phyloP scores from a whole-genome alignment of 352 stramenopile genomes.

The Blastocystis sp. region DNA sequence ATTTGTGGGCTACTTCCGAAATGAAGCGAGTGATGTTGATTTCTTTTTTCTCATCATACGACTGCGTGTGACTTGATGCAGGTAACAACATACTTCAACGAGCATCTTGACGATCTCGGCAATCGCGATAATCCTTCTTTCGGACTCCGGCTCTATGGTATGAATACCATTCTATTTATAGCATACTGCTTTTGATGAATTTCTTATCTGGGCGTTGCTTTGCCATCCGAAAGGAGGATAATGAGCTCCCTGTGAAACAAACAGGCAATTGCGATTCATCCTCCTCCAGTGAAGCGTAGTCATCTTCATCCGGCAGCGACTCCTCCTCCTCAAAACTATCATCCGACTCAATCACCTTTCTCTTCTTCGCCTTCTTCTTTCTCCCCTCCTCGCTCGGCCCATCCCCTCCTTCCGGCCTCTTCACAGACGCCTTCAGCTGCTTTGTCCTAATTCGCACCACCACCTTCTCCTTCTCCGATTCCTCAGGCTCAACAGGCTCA shows the following conservation, averaged over 20 bases:
- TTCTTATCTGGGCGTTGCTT: constrained; percentile 26
- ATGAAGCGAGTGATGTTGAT: constrained; percentile 68
- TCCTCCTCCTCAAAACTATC: constrained; percentile 23
- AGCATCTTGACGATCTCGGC: constrained; percentile 65
- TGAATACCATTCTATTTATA: neutral
- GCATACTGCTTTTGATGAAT: constrained; percentile 32
- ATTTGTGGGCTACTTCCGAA: constrained; percentile 63
- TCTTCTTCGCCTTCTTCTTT: neutral
- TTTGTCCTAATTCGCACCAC: neutral
- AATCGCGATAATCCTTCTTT: constrained; percentile 53
- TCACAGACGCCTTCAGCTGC: neutral
- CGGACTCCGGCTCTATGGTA: constrained; percentile 44
- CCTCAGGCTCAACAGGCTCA: neutral
- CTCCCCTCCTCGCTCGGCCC: neutral
- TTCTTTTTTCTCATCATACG: constrained; percentile 67
- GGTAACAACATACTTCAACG: constrained; percentile 13
- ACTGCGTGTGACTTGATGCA: constrained; percentile 2
- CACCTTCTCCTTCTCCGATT: neutral
- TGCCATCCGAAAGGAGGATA: neutral
- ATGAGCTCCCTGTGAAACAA: neutral
- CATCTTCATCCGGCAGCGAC: neutral
- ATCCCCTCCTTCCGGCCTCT: neutral
- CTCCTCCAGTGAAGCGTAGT: neutral
- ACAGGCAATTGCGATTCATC: neutral
- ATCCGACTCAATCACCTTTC: constrained; percentile 4